Conservation (phyloP, 2,329 filamentous ascomycete genomes). For the Aspergillus spinulosporus region DNA sequence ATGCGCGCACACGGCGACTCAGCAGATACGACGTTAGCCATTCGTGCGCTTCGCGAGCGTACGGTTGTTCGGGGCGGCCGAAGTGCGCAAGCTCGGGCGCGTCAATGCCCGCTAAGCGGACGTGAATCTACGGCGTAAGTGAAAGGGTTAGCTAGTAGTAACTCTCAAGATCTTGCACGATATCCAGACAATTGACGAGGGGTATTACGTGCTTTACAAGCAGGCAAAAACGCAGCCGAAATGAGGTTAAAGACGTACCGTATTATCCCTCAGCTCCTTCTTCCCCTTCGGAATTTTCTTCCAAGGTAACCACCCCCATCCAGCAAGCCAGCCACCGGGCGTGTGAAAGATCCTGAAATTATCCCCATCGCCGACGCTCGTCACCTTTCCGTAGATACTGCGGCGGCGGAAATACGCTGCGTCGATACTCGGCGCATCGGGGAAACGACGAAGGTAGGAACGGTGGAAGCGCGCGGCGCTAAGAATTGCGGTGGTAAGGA, state of each 20-base stretch:
- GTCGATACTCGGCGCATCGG: constrained; percentile 71
- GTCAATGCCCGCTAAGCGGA: constrained; percentile 88
- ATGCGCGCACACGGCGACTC: constrained; percentile 73
- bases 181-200: no score
- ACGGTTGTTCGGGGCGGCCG: constrained; percentile 82
- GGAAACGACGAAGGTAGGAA: constrained; percentile 77
- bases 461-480: constrained; percentile 38
- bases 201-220: no score
- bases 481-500: constrained; percentile 43
- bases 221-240: background rate
- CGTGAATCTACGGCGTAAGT: constrained; percentile 60
- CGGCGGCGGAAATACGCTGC: constrained; percentile 72
- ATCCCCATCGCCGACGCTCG: constrained; percentile 93
- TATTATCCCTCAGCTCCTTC: constrained; percentile 71
- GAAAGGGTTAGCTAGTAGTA: no score
- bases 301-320: constrained; percentile 86
- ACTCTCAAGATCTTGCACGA: no score
- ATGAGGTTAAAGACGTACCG: constrained; percentile 58
- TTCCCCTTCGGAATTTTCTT: constrained; percentile 69
- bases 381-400: constrained; percentile 81
- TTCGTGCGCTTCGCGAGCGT: constrained; percentile 72
- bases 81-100: constrained; percentile 93
- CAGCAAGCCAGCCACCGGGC: constrained; percentile 79
- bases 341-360: constrained; percentile 95
- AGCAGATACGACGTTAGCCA: constrained; percentile 77